Percentiles rank a stretch among this genome's conserved stretches.
These are phyloP conservation scores for Cryptococcus neoformans DNA, from an alignment of 1,284 basidiomycete genomes.

Conservation along the genomic window DNA sequence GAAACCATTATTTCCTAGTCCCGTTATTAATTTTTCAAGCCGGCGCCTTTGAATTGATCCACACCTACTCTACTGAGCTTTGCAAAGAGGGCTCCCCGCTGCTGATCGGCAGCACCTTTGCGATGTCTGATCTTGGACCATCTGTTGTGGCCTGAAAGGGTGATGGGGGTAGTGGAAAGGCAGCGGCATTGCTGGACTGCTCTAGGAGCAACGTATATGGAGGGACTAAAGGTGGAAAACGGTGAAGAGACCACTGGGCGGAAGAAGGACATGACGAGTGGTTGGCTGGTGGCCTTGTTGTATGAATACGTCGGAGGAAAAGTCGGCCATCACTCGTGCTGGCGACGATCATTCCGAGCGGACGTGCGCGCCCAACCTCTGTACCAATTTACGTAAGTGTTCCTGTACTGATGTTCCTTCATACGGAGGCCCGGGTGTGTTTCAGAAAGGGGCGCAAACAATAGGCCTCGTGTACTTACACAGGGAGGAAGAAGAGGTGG, in stretches of 20 bases:
- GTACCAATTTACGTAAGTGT: too few relatives aligned
- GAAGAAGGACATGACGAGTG: neutral
- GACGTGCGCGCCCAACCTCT: neutral
- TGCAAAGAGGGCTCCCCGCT: constrained; percentile 61
- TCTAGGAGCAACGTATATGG: too few relatives aligned
- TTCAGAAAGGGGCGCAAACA: too few relatives aligned
- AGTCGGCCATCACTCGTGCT: neutral
- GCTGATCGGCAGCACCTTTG: constrained; percentile 69
- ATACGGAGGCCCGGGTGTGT: constrained; percentile 46
- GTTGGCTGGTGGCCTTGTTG: neutral
- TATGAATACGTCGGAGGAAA: neutral
- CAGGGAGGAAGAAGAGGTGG: too few relatives aligned
- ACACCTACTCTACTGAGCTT: constrained; percentile 59
- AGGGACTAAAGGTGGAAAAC: neutral
- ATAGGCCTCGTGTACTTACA: too few relatives aligned
- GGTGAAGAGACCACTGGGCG: neutral
- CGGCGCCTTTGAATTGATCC: neutral
- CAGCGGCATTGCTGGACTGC: constrained; percentile 4
- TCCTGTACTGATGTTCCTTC: neutral
- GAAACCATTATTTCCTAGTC: constrained; percentile 68
- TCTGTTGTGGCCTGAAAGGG: constrained; percentile 33
- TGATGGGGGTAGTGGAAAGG: constrained; percentile 8
- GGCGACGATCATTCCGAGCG: neutral
- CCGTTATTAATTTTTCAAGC: neutral
- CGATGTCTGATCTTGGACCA: constrained; percentile 86